These are phyloP conservation scores for Kluyveromyces starmeri DNA, from an alignment of 805 yeast genomes.

Conservation along the genomic window DNA sequence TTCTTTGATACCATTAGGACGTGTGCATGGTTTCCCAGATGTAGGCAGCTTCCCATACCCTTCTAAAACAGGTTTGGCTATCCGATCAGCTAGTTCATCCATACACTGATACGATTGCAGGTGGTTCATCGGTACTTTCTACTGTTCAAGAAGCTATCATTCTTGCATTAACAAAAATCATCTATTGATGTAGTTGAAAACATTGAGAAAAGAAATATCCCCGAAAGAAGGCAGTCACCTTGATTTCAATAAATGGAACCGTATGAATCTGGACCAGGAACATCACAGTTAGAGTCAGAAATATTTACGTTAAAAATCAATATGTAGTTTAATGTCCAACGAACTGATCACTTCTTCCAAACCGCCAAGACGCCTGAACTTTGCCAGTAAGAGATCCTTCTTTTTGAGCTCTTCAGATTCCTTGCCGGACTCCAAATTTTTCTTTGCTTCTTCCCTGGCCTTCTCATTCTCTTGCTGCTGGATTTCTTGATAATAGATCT, in stretches of 20 bases:
- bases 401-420: conserved; percentile 40
- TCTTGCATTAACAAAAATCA: too few relatives aligned
- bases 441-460: conserved; percentile 46
- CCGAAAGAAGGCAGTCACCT: too few relatives aligned
- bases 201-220: too few relatives aligned
- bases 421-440: conserved; percentile 31
- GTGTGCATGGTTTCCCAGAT: conserved; percentile 48
- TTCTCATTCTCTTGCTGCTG: conserved; percentile 50
- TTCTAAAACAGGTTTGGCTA: conserved; percentile 12
- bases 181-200: too few relatives aligned
- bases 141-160: too few relatives aligned
- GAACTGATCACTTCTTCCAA: conserved; percentile 42
- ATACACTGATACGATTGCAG: too few relatives aligned
- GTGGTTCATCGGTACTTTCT: too few relatives aligned
- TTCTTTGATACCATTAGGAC: conserved; percentile 61
- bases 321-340: conserved; percentile 34
- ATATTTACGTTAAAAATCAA: conserved; percentile 27
- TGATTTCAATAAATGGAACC: too few relatives aligned
- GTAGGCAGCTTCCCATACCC: conserved; percentile 27
- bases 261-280: too few relatives aligned
- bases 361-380: conserved; percentile 50
- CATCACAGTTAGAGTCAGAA: too few relatives aligned
- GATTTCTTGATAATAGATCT: conserved; percentile 59
- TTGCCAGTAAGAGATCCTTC: conserved; percentile 37
- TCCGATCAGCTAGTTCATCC: conserved; percentile 13